phyloP scores from a whole-genome alignment of 2,329 filamentous ascomycete genomes.

The Alternaria arborescens region DNA sequence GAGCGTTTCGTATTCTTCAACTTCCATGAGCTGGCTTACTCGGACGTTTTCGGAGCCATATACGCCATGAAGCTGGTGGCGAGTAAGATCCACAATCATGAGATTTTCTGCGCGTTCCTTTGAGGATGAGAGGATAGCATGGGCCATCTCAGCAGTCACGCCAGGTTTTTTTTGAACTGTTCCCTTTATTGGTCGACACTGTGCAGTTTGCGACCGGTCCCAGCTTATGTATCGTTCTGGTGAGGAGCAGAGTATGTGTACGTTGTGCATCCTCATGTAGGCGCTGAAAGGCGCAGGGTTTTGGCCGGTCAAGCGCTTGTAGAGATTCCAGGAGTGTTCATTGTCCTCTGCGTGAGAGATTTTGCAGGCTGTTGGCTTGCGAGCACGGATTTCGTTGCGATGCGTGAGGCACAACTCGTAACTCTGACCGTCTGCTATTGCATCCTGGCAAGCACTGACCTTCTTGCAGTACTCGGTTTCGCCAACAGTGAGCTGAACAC shows the following conservation, averaged over 20 bases:
- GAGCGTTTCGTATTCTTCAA: slow-evolving; percentile 91
- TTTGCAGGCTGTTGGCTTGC: slow-evolving; percentile 31
- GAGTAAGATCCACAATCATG: slow-evolving; percentile 97
- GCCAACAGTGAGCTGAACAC: slow-evolving; percentile 21
- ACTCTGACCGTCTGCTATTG: slow-evolving; percentile 78
- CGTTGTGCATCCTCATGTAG: slow-evolving; percentile 71
- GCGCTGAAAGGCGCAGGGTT: slow-evolving; percentile 89
- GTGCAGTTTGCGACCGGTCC: slow-evolving; percentile 67
- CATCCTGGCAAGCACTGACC: slow-evolving; percentile 73
- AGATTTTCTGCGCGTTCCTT: slow-evolving; percentile 97
- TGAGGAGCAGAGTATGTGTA: slow-evolving; percentile 80
- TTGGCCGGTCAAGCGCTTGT: slow-evolving; percentile 71
- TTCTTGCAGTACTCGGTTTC: slow-evolving; percentile 66
- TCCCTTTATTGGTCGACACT: slow-evolving; percentile 95
- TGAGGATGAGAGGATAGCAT: slow-evolving; percentile 74
- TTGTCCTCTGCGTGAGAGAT: slow-evolving; percentile 45
- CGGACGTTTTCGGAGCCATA: slow-evolving; percentile 76
- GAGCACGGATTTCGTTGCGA: slow-evolving; percentile 69
- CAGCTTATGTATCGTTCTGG: slow-evolving; percentile 88
- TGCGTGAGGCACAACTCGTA: slow-evolving; percentile 88
- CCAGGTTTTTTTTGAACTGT: slow-evolving; percentile 81
- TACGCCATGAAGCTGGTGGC: slow-evolving; percentile 89
- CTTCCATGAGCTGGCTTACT: slow-evolving; percentile 80
- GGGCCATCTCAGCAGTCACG: slow-evolving; percentile 76
- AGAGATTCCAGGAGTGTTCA: slow-evolving; percentile 70